Base-by-base conservation (phyloP, 1,284 basidiomycete genomes). In the Moesziomyces antarcticus region DNA sequence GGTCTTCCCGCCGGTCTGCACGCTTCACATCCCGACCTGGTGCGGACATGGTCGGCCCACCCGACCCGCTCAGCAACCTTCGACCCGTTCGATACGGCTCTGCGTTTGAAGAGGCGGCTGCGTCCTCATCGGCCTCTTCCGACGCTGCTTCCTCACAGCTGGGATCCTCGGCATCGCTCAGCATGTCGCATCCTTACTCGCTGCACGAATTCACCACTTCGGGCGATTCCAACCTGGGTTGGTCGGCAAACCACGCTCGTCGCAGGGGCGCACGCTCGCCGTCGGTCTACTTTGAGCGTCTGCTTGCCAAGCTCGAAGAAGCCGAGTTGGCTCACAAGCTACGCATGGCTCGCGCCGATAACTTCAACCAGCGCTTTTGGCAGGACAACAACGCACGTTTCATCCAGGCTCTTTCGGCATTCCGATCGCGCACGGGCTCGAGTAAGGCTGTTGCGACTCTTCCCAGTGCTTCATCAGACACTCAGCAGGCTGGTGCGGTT, bases 321-420 rank as follows among this genome's bases (percentile, higher is more conserved):
- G 80, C 78, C 21, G 76, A 80, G 30, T 66, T 83, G 9, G 68
- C 77, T 1, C 77, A 79, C 33, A 71, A 76, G 27, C 61, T 82
- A 14, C 67, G 72, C 37, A 73, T 73, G 56, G 60, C 71, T 4
- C 53, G 75, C n/a, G 73, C 75, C 3, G 77, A 81, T 49, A 73
- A 70, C 48, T 79, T 80, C 60, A 80, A 82, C 58, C 80, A 83
- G 60, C 79, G 81, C 41, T 83, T 83, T 45, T 83, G 81, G 81
- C 56, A 74, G 24, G 81, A 83, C 52, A 83, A 83, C 60, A 83
- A 83, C 43, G 62, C 61, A 13, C 70, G 81, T 3, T 83, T 83
- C 63, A 70, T 68, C 25, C 67, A 72, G n/a, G 80, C 77, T 0
- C 53, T 76, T 0, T 45, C 50, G 8, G 75, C 75, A 27, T 80